phyloP scores from a whole-genome alignment of 2,329 filamentous ascomycete species.

The Cordyceps javanica region DNA sequence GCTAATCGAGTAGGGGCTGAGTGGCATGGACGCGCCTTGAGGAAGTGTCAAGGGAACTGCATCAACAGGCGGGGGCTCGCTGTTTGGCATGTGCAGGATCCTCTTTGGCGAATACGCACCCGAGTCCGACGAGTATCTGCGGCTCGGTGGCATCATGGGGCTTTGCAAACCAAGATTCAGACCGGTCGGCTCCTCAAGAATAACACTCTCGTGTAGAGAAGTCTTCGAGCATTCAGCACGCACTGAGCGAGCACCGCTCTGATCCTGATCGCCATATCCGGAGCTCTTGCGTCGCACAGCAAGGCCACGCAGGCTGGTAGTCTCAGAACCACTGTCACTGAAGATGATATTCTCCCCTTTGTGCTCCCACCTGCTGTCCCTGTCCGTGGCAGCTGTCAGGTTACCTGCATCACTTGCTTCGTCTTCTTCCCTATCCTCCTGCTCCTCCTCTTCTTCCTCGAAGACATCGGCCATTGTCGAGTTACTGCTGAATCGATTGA shows the following conservation, averaged over 20 bases:
- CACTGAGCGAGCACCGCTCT: slow-evolving; percentile 23
- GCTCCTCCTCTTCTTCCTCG: slow-evolving; percentile 71
- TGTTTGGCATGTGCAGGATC: slow-evolving; percentile 23
- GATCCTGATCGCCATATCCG: slow-evolving; percentile 35
- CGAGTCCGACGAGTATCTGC: slow-evolving; percentile 32
- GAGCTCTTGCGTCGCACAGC: slow-evolving; percentile 40
- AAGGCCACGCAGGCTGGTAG: slow-evolving; percentile 2
- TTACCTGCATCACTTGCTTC: slow-evolving; percentile 34
- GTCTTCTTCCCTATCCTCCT: slow-evolving; percentile 59
- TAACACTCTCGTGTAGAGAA: slow-evolving; percentile 47
- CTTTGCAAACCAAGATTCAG: slow-evolving; percentile 11
- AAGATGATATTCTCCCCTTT: background rate
- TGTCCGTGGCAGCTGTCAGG: slow-evolving; percentile 36
- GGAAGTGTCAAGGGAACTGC: slow-evolving; percentile 24
- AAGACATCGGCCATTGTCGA: slow-evolving; percentile 82
- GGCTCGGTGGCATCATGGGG: background rate
- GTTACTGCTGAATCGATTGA: slow-evolving; percentile 58
- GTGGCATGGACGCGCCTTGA: slow-evolving; percentile 39
- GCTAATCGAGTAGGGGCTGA: slow-evolving; percentile 60
- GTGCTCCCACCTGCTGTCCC: slow-evolving; percentile 20
- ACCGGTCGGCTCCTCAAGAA: slow-evolving; percentile 42
- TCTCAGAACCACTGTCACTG: slow-evolving; percentile 8
- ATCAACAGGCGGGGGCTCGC: slow-evolving; percentile 5
- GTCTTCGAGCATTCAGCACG: slow-evolving; percentile 44
- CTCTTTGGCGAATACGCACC: slow-evolving; percentile 41